Base-by-base conservation (phyloP, 805 yeast species). In the Lipomyces starkeyi region DNA sequence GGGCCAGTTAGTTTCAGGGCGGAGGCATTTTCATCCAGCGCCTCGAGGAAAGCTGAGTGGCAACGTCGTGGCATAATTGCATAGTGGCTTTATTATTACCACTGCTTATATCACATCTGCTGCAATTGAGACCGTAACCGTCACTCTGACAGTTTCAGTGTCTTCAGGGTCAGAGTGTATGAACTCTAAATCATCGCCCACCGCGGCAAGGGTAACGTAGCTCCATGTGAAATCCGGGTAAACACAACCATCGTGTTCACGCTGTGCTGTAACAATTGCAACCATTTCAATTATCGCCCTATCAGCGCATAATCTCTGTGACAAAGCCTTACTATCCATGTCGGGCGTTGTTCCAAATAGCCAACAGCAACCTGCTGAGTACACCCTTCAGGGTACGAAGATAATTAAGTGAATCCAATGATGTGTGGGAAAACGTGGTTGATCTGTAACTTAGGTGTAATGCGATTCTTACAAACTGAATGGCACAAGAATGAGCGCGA, bases 401-500 rank as follows among this genome's bases (percentile, higher is more conserved):
- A 17, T 35, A 20, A 43, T 17, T 43, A 1, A 17, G 22, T 43
- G 49, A 43, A 58, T 34, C 25, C 57, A 27, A 27, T 58, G 34
- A 59, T 20, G 59, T 4, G 47, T 25, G 7, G 43, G 53, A 47
- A 55, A 47, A 32, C 14, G 9, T 47, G n/a, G 58, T 61, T 20
- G 40, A 53, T 32, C 53, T n/a, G 22, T 4, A 8, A 7, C 4
- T 8, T 29, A 56, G 90, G 90, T 61, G 87, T 87, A 40, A 86
- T 87, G 86, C 84, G 86, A 73, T 87, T 84, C 69, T 80, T 87
- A 73, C 90, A 87, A 74, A 79, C 84, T 29, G 90, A 87, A 72
- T 87, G 87, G 83, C 86, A 87, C 63, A 83, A 82, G 67, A 85
- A 84, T 75, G 90, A 87, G 74, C 83, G 86, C 64, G 87, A 85